Evolutionary conservation across 2,329 filamentous ascomycete genomes (phyloP), one percentile per base, ranked within the genome.

Genomic region (Neoascochyta sp.): DNA sequence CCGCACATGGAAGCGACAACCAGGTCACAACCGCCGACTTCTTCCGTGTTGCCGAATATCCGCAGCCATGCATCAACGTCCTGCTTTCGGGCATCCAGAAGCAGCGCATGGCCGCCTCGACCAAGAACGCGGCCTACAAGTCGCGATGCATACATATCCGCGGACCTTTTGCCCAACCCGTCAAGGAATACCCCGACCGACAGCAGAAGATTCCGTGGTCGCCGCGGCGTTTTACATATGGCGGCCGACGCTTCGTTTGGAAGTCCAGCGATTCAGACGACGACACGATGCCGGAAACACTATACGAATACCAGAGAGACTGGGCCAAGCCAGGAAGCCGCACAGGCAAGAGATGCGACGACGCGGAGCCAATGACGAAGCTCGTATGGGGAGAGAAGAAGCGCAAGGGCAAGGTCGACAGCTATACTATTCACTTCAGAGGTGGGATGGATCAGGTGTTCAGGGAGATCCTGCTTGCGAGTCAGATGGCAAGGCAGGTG

Each of bases 181-280:
- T 62, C 22, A 59, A 53, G 22, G 58, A 62, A 36, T 61, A 60
- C 23, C 58, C 58, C 2, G 58, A 62, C 24, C 45, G 58, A 5
- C 53, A 56, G 29, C 54, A 60, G 21, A 62, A 60, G 39, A 52
- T 60, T n/a, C 58, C 58, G 2, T 62, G 58, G 58, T 60, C 55
- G 10, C 58, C 58, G 11, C 53, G 58, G n/a, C 52, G 58, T 15
- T 61, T 62, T 31, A 60, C 43, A 5, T 62, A 61, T 25, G 58
- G 57, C 22, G 58, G 58, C 7, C 55, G 58, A 6, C 48, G 54
- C 12, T 62, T 62, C 32, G 58, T 64, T 12, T 75, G 69, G 66
- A 69, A 53, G 19, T 57, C 57, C 7, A 67, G 62, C 12, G 47
- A 62, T 13, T 64, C 68, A 3, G 54, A 74, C 48, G 70, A 74